Evolutionary conservation across 2,329 filamentous ascomycete species (phyloP), one percentile per base, ranked within the genome.

Genomic region (Davidsoniella virescens): DNA sequence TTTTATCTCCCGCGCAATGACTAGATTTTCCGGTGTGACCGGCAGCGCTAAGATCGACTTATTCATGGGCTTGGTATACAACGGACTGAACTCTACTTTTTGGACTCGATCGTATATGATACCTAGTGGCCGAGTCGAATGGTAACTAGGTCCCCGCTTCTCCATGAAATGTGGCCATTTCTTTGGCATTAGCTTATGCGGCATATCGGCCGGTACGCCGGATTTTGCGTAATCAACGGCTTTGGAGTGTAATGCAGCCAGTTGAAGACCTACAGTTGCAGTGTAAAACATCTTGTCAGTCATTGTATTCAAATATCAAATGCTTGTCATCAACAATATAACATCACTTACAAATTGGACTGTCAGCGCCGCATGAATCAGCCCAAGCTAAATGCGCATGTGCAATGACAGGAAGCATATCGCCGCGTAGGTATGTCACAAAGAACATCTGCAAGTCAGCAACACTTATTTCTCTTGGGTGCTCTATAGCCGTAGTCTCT

Each of bases 221-320:
- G 86, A 90, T 66, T 98, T 98, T 42, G 85, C 80, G 60, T 92
- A 98, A 62, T 98, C 92, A 1, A 98, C 92, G 0, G 92, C 90
- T 57, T 80, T 78, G 0, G 92, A 96, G 62, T 98, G 92, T 2
- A 96, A 67, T 7, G 73, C 68, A 2, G 90, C 87, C 4, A 96
- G 70, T 47, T 78, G 67, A 0, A 92, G 65, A 57, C 76, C 76
- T 78, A 54, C 17, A n/a, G 20, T 14, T 17, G 52, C 29, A 47
- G 8, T 26, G 43, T 41, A 26, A 39, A 33, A 39, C 18, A 26
- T 54, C 45, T 40, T 25, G 12, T 26, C n/a, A 20, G 38, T 2
- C 20, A 43, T 25, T n/a, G 6, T 14, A 9, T 12, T 25, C 9
- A 33, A 12, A 37, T 20, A 20, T 26, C 5, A 20, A 20, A 20